A percentile compares a stretch with the other conserved stretches of the same genome.
Evolutionary conservation across 2,329 filamentous ascomycete species (phyloP).

Genomic region (Colletotrichum sp.): DNA sequence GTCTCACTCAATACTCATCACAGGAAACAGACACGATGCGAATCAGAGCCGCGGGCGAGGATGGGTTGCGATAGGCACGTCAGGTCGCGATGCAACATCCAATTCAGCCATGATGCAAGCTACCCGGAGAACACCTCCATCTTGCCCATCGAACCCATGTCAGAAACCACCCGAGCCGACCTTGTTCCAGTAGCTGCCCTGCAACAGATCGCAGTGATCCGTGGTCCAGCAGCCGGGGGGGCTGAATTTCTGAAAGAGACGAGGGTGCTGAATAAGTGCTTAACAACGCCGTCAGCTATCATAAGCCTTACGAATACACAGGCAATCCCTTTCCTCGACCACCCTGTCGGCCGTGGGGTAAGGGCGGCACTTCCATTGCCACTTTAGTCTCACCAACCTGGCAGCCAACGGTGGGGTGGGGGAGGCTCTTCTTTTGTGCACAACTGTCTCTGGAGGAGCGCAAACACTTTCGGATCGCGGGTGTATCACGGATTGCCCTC

Average conservation of each 20-base stretch:
- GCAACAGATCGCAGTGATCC: background rate
- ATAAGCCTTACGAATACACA: constrained; percentile 16
- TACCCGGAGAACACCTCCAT: background rate
- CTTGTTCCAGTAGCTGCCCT: background rate
- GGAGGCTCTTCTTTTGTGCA: background rate
- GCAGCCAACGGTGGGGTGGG: background rate
- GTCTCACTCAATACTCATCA: background rate
- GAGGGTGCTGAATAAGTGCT: constrained; percentile 16
- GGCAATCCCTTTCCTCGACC: background rate
- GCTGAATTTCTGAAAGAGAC: background rate
- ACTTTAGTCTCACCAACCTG: background rate
- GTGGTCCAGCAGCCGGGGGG: background rate
- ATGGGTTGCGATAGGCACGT: background rate
- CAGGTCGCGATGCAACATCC: background rate
- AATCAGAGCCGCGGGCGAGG: background rate
- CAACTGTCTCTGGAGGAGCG: background rate
- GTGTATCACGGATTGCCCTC: background rate
- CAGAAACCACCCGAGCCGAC: background rate
- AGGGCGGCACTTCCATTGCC: background rate
- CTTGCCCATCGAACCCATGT: background rate
- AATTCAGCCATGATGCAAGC: background rate
- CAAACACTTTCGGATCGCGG: background rate
- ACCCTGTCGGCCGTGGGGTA: background rate
- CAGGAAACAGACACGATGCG: background rate
- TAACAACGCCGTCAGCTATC: constrained; percentile 1